These are phyloP conservation scores for Coemansia sp. DNA, from an alignment of 192 early-diverging fungal species.

Conservation along the genomic window DNA sequence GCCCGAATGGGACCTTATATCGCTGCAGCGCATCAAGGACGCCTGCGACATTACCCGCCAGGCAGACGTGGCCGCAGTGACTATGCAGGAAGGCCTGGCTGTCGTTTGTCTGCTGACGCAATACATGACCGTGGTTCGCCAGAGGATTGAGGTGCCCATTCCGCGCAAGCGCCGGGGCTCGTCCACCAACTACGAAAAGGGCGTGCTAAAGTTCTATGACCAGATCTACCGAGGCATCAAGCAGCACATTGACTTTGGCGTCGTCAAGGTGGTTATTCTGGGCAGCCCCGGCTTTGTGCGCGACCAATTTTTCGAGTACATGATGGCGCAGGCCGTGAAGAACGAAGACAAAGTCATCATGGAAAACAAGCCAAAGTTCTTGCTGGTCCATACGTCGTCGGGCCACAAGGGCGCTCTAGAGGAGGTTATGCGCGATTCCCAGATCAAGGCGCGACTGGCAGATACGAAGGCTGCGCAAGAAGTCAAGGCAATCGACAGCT, in stretches of 20 bases:
- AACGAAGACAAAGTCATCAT: conserved; percentile 77
- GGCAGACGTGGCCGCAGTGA: conserved; percentile 90
- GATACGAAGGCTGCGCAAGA: conserved; percentile 93
- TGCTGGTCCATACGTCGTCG: conserved; percentile 87
- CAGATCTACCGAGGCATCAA: conserved; percentile 85
- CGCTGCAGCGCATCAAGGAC: conserved; percentile 80
- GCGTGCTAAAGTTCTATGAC: conserved; percentile 80
- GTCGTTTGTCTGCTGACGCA: conserved; percentile 90
- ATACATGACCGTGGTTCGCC: conserved; percentile 92
- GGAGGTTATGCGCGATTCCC: conserved; percentile 86
- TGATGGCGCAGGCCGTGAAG: conserved; percentile 78
- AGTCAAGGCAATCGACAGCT: conserved; percentile 72
- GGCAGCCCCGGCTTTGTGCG: conserved; percentile 93
- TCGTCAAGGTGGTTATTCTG: conserved; percentile 93
- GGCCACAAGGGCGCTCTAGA: conserved; percentile 95
- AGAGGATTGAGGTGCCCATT: conserved; percentile 84
- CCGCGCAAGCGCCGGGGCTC: conserved; percentile 92
- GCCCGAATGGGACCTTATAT: conserved; percentile 89
- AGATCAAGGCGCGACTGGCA: conserved; percentile 69
- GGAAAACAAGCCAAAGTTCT: conserved; percentile 82
- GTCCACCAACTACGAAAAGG: conserved; percentile 88
- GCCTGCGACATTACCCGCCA: conserved; percentile 85
- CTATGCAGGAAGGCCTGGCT: conserved; percentile 85
- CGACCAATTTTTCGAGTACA: conserved; percentile 83
- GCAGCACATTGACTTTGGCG: conserved; percentile 82